These are phyloP conservation scores for Vitis hybrid DNA, from an alignment of 177 flowering plant species.

Conservation along the genomic window DNA sequence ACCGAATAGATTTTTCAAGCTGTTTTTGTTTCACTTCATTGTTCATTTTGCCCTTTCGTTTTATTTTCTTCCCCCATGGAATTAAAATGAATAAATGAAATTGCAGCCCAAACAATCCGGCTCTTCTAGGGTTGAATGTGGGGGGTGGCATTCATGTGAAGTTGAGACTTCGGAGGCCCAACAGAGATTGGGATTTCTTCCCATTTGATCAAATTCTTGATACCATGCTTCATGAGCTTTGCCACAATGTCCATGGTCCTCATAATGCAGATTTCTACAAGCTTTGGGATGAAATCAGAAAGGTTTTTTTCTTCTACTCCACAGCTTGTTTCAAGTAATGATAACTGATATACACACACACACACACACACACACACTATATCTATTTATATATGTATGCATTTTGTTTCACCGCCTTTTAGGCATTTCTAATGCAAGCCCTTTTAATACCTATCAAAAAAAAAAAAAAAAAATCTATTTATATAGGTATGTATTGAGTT, in stretches of 20 bases:
- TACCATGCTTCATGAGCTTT: slow-evolving; percentile 98
- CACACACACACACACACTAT: background rate
- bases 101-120: slow-evolving; percentile 73
- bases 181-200: slow-evolving; percentile 71
- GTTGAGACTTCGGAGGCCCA: slow-evolving; percentile 71
- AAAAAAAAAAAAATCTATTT: no score
- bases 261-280: slow-evolving; percentile 90
- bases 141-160: slow-evolving; percentile 79
- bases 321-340: background rate
- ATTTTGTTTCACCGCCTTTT: no score
- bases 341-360: no score
- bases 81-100: background rate
- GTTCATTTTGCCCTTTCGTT: background rate
- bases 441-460: no score
- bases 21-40: background rate
- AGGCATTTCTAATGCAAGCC: no score
- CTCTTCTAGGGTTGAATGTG: slow-evolving; percentile 82
- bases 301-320: slow-evolving; percentile 38
- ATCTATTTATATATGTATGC: no score
- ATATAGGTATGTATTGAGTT: no score
- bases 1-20: no score
- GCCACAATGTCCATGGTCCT: slow-evolving; percentile 90
- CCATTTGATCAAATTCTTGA: slow-evolving; percentile 82
- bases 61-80: background rate
- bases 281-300: slow-evolving; percentile 93